Evolutionary conservation across 768 basidiomycete genomes (phyloP).

Genomic region (Phanerochaete sordida): DNA sequence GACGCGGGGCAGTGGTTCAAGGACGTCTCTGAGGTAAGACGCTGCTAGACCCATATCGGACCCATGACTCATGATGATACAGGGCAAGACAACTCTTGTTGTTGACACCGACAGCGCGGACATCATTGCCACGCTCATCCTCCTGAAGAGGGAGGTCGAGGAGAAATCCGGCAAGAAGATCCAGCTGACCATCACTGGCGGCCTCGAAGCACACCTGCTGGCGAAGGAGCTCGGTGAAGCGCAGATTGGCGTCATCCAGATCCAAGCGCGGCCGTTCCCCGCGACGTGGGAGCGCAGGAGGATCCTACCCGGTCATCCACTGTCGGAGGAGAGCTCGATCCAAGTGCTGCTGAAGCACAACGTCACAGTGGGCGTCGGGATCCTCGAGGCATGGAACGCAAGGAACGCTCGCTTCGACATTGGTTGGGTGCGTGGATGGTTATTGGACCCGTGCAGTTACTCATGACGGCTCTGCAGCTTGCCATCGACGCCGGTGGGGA

Average conservation of each 20-base stretch:
- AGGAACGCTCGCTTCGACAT: conserved; percentile 29
- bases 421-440: conserved; percentile 40
- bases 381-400: conserved; percentile 27
- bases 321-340: conserved; percentile 50
- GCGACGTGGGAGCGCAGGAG: conserved; percentile 58
- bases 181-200: conserved; percentile 51
- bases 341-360: conserved; percentile 51
- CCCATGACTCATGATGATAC: not conserved
- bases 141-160: conserved; percentile 55
- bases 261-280: conserved; percentile 53
- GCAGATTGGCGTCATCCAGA: conserved; percentile 68
- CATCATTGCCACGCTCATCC: conserved; percentile 66
- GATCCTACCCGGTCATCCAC: conserved; percentile 68
- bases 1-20: conserved; percentile 29
- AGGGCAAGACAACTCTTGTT: conserved; percentile 64
- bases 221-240: conserved; percentile 60
- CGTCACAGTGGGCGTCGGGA: conserved; percentile 60
- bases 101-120: conserved; percentile 69
- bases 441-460: not conserved
- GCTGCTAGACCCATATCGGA: not conserved
- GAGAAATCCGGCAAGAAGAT: conserved; percentile 23
- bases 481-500: conserved; percentile 21
- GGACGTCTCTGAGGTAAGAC: conserved; percentile 27
- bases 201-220: conserved; percentile 56
- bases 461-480: not conserved